phyloP scores from a whole-genome alignment of 2,329 filamentous ascomycete genomes.

The Aspergillus sp. region DNA sequence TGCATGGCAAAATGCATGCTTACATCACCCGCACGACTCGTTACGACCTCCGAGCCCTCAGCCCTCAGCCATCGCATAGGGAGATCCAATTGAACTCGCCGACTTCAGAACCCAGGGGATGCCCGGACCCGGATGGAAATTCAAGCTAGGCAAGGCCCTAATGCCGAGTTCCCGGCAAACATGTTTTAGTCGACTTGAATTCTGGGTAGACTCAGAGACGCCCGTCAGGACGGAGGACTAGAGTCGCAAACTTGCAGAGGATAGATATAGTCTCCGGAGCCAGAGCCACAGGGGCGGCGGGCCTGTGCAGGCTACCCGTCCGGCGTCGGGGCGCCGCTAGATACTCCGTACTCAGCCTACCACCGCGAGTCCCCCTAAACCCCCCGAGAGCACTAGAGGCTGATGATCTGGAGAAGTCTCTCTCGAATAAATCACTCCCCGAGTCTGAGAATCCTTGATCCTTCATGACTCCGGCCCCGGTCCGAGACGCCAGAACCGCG shows the following conservation, averaged over 20 bases:
- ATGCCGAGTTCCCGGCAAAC: conserved; percentile 10
- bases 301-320: background rate
- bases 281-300: no score
- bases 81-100: background rate
- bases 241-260: background rate
- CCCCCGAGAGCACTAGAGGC: no score
- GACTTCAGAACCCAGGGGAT: background rate
- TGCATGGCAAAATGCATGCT: conserved; percentile 1
- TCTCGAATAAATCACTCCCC: background rate
- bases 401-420: background rate
- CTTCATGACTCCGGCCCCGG: background rate
- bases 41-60: background rate
- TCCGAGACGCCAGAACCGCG: conserved; percentile 6
- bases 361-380: no score
- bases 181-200: background rate
- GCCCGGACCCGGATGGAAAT: background rate
- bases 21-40: background rate
- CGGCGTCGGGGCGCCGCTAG: no score
- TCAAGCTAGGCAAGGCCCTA: conserved; percentile 8
- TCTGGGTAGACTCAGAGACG: background rate
- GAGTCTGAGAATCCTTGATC: background rate
- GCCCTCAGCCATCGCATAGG: background rate
- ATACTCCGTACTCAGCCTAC: no score
- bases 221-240: background rate
- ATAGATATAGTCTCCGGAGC: background rate